These are phyloP conservation scores for Rhynchosporium graminicola DNA, from an alignment of 2,329 filamentous ascomycete species.

Conservation along the genomic window DNA sequence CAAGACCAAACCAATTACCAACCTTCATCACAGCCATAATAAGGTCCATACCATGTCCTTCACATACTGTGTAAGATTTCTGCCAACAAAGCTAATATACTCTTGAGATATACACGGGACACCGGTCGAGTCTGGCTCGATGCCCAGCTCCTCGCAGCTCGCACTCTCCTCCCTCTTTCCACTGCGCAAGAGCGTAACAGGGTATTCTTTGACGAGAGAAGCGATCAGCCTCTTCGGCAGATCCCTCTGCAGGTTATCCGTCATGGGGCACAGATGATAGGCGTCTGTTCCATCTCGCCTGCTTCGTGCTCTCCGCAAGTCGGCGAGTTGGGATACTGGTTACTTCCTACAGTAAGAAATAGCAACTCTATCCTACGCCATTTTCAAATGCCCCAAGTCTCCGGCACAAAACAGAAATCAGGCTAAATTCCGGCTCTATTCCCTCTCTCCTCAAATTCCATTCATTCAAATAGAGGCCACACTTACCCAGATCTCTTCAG, in stretches of 20 bases:
- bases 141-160: background rate
- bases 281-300: constrained; percentile 1
- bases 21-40: too few relatives aligned
- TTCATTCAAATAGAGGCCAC: background rate
- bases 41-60: too few relatives aligned
- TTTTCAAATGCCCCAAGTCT: too few relatives aligned
- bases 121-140: background rate
- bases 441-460: too few relatives aligned
- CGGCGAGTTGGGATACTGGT: constrained; percentile 8
- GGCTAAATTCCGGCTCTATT: too few relatives aligned
- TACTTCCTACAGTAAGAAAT: constrained; percentile 1
- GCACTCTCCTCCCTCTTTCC: background rate
- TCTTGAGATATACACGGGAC: background rate
- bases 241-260: constrained; percentile 1
- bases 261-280: background rate
- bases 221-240: background rate
- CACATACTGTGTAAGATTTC: too few relatives aligned
- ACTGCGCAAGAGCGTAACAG: background rate
- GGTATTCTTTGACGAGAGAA: background rate
- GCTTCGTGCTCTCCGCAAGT: constrained; percentile 1
- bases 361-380: background rate
- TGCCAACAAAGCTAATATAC: background rate
- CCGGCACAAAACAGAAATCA: too few relatives aligned
- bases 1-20: too few relatives aligned
- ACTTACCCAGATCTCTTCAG: background rate